These are phyloP conservation scores for Cicer bijugum DNA, from an alignment of 306 rosid species.

Conservation along the genomic window DNA sequence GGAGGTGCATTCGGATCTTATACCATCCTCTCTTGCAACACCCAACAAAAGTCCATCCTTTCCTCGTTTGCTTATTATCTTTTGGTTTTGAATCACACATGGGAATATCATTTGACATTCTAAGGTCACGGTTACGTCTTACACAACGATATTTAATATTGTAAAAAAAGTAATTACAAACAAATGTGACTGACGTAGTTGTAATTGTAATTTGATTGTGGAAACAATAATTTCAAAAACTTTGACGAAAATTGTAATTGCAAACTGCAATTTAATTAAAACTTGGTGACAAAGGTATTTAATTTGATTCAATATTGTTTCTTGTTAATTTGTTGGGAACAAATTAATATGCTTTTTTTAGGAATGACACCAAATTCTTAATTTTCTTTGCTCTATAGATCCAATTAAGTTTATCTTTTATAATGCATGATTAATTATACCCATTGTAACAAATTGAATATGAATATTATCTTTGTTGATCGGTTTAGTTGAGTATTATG, in stretches of 20 bases:
- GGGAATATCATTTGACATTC: background rate
- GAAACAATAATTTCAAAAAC: background rate
- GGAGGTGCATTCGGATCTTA: constrained; percentile 44
- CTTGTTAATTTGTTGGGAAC: background rate
- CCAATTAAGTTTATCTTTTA: background rate
- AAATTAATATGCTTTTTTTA: too few relatives aligned
- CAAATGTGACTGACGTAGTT: background rate
- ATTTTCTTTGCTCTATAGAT: background rate
- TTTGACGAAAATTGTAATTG: background rate
- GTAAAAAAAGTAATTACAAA: background rate
- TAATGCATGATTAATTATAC: background rate
- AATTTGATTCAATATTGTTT: background rate
- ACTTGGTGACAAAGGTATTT: background rate
- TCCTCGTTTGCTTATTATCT: background rate
- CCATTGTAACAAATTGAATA: background rate
- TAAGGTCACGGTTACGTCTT: background rate
- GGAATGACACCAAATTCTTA: background rate
- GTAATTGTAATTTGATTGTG: background rate
- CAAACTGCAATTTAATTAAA: background rate
- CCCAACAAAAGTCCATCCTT: constrained; percentile 45
- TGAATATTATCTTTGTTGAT: background rate
- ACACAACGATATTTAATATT: background rate
- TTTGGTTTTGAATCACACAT: background rate
- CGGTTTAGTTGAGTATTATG: background rate
- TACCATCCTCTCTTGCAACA: constrained; percentile 50